Base-by-base conservation (phyloP, 2,329 filamentous ascomycete genomes). In the Colletotrichum sp. region DNA sequence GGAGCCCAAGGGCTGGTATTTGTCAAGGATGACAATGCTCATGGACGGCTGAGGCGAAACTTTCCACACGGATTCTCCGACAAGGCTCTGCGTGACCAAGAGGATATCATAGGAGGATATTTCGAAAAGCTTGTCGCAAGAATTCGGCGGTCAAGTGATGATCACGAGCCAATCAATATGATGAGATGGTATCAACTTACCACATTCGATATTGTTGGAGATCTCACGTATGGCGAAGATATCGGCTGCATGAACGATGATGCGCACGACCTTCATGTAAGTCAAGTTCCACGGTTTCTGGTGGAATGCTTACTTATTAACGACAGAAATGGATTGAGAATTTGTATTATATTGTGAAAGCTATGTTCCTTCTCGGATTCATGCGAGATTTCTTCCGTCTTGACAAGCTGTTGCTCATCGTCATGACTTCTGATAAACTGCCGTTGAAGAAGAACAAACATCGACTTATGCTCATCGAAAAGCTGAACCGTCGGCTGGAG, bases 41-140 rank as follows among this genome's bases (percentile, higher is more conserved):
- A 69, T 24, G 52, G 52, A 7, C 52, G 67, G 15, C 57, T 77
- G 13, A 77, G 81, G 9, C 77, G 75, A 21, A 64, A 75, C 55
- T 75, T 85, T 16, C 77, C 70, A 0, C 81, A 80, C 32, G 83
- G 80, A 21, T 85, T 85, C 77, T 77, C 78, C 15, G 77, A 81
- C 21, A 71, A 78, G 72, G 67, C 81, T 75, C 77, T 85, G 79
- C 77, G 78, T 24, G 80, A 80, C 5, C 82, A 84, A 52, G 80
- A 83, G 64, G 75, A 77, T 1, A 71, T 82, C 9, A 81, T 84
- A 30, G 39, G 44, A 13, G 55, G 67, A 5, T 81, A 83, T 57
- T 76, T 82, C 13, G 76, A 83, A 28, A 63, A 79, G 21, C 72
- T 84, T 16, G 71, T 81, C 34, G 13, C 75, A 9, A 66, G 66